Conservation (phyloP, 2,329 filamentous ascomycete genomes). For the Colletotrichum zoysiae region DNA sequence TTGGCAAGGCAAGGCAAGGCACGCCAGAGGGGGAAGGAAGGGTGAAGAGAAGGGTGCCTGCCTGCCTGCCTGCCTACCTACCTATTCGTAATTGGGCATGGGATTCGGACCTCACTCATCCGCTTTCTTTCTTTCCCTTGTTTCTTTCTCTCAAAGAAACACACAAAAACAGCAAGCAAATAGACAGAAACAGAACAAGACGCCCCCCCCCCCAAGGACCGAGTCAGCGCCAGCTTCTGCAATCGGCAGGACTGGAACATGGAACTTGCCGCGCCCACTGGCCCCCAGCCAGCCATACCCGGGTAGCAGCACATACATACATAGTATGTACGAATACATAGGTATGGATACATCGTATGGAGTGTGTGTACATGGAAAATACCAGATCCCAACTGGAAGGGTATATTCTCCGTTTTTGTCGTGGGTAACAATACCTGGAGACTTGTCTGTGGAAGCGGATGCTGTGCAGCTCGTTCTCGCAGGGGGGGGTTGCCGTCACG, state of each 20-base stretch:
- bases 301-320: background rate
- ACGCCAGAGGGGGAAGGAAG: background rate
- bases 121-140: background rate
- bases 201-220: slow-evolving; percentile 5
- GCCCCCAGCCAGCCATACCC: background rate
- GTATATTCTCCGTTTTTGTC: slow-evolving; percentile 32
- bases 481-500: slow-evolving; percentile 20
- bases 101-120: background rate
- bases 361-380: background rate
- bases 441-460: slow-evolving; percentile 27
- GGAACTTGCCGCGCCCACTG: slow-evolving; percentile 18
- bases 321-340: too few species aligned
- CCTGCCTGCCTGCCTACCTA: too few species aligned
- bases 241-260: slow-evolving; percentile 25
- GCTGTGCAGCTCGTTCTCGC: slow-evolving; percentile 32
- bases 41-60: background rate
- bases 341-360: too few species aligned
- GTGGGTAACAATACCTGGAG: slow-evolving; percentile 35
- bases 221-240: slow-evolving; percentile 38
- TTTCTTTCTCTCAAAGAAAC: slow-evolving; percentile 11
- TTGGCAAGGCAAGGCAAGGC: background rate
- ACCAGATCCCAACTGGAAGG: slow-evolving; percentile 36
- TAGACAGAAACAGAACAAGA: slow-evolving; percentile 6
- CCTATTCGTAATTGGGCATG: background rate
- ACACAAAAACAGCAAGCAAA: slow-evolving; percentile 14